Evolutionary conservation across 2,329 filamentous ascomycete genomes (phyloP), one percentile per base, ranked within the genome.

Genomic region (Lomentospora prolificans): DNA sequence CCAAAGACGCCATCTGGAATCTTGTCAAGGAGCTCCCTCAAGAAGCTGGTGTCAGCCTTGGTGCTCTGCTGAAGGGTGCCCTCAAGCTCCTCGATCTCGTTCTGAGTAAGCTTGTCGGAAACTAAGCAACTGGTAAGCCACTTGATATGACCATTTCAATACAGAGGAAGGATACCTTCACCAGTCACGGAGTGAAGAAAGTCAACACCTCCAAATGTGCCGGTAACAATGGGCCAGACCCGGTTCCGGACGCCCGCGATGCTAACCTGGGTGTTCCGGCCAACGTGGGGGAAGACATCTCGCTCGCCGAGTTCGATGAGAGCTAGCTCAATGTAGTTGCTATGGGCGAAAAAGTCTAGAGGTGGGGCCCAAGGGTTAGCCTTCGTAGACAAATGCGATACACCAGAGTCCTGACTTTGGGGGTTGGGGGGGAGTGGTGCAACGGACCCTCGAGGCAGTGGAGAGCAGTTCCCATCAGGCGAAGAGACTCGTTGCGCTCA

Each of bases 131-230:
- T 14, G 24, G 39, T 55, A 28, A 22, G 53, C 17, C 8, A 46
- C 17, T 22, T 22, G 8, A 14, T 14, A 33, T 17, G 17, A 9
- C 8, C 6, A 50, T 8, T 24, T 33, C 8, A 28, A 36, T 19
- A 19, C 30, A 44, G 19, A 6, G 25, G 28, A 25, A 33, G 22
- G n/a, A 46, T 60, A 79, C 78, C 74, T 73, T 85, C 82, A 57
- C 82, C 81, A 50, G 81, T 88, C 28, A 95, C 90, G 1, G 88
- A 94, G 73, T 95, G 90, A 58, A 96, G 75, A 72, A 96, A 96
- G 65, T 96, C 92, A 12, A 96, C 91, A 60, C 91, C 91, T 59
- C 91, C 91, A 69, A 96, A 96, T 5, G 91, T 96, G 58, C 92
- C 91, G 1, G 91, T 96, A 48, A 95, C 80, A 59, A 92, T 74